phyloP scores from a whole-genome alignment of 2,329 filamentous ascomycete species.

The Fusarium bulbicola region DNA sequence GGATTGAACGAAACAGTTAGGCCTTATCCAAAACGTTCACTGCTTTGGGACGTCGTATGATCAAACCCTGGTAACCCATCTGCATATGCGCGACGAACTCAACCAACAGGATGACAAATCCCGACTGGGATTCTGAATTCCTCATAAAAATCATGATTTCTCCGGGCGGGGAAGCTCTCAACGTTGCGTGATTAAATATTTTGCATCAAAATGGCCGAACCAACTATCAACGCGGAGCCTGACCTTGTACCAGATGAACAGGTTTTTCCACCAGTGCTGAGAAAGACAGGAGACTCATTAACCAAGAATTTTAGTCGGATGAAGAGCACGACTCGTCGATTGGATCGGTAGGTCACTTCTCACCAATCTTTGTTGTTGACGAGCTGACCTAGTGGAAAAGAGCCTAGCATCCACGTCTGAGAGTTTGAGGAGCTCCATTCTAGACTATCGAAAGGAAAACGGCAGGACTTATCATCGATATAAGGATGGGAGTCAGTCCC shows the following conservation, averaged over 20 bases:
- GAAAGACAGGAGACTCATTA: fast-evolving
- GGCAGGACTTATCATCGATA: conserved; percentile 33
- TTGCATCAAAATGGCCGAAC: not conserved
- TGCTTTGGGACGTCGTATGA: not conserved
- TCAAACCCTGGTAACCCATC: not conserved
- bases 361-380: fast-evolving
- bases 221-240: not conserved
- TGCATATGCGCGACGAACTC: not conserved
- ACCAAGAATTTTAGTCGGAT: not conserved
- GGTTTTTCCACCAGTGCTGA: not conserved
- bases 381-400: not conserved
- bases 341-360: not conserved
- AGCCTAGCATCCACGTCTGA: conserved; percentile 13
- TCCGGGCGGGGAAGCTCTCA: not conserved
- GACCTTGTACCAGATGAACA: conserved; percentile 12
- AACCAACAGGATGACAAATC: conserved; percentile 13
- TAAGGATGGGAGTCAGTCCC: conserved; percentile 29
- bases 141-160: not conserved
- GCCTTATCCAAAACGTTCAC: not conserved
- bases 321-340: conserved; percentile 1
- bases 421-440: conserved; percentile 29
- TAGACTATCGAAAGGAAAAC: conserved; percentile 30
- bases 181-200: not conserved
- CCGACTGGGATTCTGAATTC: not conserved
- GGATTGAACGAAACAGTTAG: too few relatives aligned